Evolutionary conservation across 2,329 filamentous ascomycete genomes (phyloP), one percentile per base, ranked within the genome.

Genomic region (Alternaria postmessia): DNA sequence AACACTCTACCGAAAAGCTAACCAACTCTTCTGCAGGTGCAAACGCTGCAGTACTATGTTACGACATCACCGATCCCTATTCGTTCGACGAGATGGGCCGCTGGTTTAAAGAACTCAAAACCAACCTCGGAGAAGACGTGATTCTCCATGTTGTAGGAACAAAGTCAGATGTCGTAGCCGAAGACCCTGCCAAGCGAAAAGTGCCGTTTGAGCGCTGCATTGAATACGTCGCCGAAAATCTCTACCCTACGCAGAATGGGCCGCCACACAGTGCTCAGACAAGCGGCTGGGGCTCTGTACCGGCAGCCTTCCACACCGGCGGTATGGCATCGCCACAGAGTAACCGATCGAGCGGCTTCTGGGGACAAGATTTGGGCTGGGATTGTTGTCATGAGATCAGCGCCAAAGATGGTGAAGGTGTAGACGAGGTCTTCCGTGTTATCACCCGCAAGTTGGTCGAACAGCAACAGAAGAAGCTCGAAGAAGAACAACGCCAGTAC

Each of bases 321-420:
- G 52, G 83, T 78, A 79, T 77, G 73, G 77, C 77, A 14, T 81
- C 79, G 26, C 81, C 81, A 30, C 78, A 81, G 64, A 81, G 81
- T 71, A 81, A 84, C 67, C 76, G 81, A 32, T 91, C 87, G 71
- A 91, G 87, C 38, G 90, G 91, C 2, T 92, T 93, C 80, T 97
- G 94, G 94, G 93, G 90, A 22, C 92, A 95, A 77, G 94, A 97
- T 75, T 89, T 93, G 6, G 93, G 94, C 53, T 98, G 94, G 94
- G 94, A 97, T 73, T 96, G 93, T 64, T 98, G 94, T 78, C 95
- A 98, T 79, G 95, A 99, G 81, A 94, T 99, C 74, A 94, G 90
- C 69, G 94, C 94, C 48, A 94, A 96, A 83, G 93, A 90, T 72
- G 94, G 94, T 57, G 94, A 97, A 82, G 94, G 94, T 18, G 94